Conservation (phyloP, 1,284 basidiomycete genomes). For the Irpex rosettiformis region DNA sequence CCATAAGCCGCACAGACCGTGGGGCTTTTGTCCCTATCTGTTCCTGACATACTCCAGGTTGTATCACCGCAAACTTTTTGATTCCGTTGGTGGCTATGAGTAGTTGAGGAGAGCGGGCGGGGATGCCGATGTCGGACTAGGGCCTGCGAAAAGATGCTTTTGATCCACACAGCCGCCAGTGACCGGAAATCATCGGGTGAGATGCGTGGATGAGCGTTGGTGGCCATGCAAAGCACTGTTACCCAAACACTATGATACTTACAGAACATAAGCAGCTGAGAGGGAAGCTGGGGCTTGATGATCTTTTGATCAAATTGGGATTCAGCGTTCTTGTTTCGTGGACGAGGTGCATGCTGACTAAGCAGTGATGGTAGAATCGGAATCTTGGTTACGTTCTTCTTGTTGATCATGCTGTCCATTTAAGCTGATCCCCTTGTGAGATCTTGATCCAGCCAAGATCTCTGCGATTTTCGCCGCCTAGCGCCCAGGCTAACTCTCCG, state of each 20-base stretch:
- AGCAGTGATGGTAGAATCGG: not conserved
- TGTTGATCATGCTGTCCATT: not conserved
- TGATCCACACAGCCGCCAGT: not conserved
- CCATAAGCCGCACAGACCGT: too few relatives aligned
- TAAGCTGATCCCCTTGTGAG: not conserved
- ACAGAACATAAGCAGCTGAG: not conserved
- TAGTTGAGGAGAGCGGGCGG: too few relatives aligned
- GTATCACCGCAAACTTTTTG: too few relatives aligned
- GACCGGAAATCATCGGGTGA: not conserved
- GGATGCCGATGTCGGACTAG: too few relatives aligned
- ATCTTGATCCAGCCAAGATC: not conserved
- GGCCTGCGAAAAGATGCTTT: too few relatives aligned
- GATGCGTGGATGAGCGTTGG: not conserved
- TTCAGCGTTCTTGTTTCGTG: not conserved
- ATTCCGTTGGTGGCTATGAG: too few relatives aligned
- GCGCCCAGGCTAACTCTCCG: not conserved
- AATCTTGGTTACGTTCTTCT: conserved; percentile 1
- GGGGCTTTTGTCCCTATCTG: too few relatives aligned
- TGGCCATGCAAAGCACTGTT: not conserved
- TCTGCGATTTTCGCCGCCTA: not conserved
- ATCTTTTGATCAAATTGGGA: not conserved
- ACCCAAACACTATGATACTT: not conserved
- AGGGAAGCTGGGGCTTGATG: not conserved
- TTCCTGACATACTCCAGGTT: too few relatives aligned
- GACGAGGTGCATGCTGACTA: not conserved